Percentiles rank a stretch among this genome's conserved stretches.
These are phyloP conservation scores for Paecilomyces sp. DNA, from an alignment of 2,329 filamentous ascomycete species.

Conservation along the genomic window DNA sequence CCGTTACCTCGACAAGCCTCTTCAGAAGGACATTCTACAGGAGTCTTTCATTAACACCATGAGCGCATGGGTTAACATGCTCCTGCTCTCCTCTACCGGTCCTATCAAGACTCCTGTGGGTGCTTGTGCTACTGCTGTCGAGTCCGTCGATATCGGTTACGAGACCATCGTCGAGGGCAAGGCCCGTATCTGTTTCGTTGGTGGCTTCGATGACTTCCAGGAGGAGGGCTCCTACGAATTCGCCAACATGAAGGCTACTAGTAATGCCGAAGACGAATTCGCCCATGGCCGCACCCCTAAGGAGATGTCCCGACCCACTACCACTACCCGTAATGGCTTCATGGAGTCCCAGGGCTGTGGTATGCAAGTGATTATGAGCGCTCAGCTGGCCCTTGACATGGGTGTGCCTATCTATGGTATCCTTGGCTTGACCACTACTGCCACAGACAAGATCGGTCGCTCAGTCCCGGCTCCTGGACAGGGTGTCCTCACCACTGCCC, in stretches of 20 bases:
- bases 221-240: slow-evolving; percentile 99
- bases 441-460: slow-evolving; percentile 97
- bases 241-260: slow-evolving; percentile 99
- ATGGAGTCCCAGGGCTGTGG: slow-evolving; percentile 99
- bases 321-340: slow-evolving; percentile 93
- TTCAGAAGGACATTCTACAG: slow-evolving; percentile 98
- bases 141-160: slow-evolving; percentile 95
- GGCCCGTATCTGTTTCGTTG: slow-evolving; percentile 92
- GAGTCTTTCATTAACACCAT: slow-evolving; percentile 99
- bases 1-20: slow-evolving; percentile 89
- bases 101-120: slow-evolving; percentile 98
- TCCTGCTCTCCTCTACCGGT: slow-evolving; percentile 91
- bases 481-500: slow-evolving; percentile 91
- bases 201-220: slow-evolving; percentile 98
- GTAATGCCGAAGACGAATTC: slow-evolving; percentile 95
- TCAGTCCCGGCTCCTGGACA: slow-evolving; percentile 95
- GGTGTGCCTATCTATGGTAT: slow-evolving; percentile 96
- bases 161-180: slow-evolving; percentile 99
- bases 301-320: slow-evolving; percentile 97
- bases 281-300: slow-evolving; percentile 88
- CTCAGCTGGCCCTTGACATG: slow-evolving; percentile 93
- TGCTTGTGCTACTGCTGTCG: slow-evolving; percentile 93
- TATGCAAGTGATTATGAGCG: slow-evolving; percentile 98
- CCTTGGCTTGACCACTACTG: slow-evolving; percentile 85
- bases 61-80: slow-evolving; percentile 99